A percentile compares a stretch with the other conserved stretches of the same genome.
Evolutionary conservation across 495 filamentous ascomycete genomes (phyloP).

Genomic region (Xylaria sp.): DNA sequence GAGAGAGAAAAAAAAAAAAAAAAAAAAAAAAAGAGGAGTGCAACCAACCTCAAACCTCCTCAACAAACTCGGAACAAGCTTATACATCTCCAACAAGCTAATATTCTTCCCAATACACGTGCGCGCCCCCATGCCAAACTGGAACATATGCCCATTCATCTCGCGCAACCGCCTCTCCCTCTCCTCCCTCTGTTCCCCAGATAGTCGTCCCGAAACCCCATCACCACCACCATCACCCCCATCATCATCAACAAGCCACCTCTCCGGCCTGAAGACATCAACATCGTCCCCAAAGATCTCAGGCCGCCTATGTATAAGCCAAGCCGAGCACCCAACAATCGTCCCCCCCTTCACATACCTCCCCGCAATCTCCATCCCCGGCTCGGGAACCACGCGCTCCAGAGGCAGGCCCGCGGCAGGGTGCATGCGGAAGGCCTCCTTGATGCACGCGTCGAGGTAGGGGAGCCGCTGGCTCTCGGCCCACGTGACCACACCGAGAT

Average conservation of each 20-base stretch:
- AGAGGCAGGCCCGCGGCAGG: conserved; percentile 67
- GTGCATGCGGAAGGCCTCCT: conserved; percentile 72
- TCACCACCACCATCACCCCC: too few relatives aligned
- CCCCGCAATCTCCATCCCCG: conserved; percentile 61
- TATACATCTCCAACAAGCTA: conserved; percentile 78
- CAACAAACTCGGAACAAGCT: conserved; percentile 76
- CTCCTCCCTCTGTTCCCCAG: conserved; percentile 35
- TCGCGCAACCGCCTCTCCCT: conserved; percentile 56
- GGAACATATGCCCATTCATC: conserved; percentile 67
- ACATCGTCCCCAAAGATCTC: conserved; percentile 67
- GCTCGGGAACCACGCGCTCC: conserved; percentile 67
- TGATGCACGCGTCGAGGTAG: conserved; percentile 73
- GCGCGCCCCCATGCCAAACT: conserved; percentile 66
- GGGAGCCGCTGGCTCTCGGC: conserved; percentile 62
- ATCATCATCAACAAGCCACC: conserved; percentile 62
- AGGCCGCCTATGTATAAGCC: conserved; percentile 65
- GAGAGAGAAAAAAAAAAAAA: conserved; percentile 5
- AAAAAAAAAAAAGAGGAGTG: not conserved
- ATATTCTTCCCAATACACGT: conserved; percentile 79
- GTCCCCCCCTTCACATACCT: conserved; percentile 65
- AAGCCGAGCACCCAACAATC: conserved; percentile 68
- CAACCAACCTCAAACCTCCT: conserved; percentile 67
- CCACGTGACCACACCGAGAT: conserved; percentile 65
- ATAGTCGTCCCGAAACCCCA: too few relatives aligned
- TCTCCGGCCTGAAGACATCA: conserved; percentile 63